Base-by-base conservation (phyloP, 371 early-diverging fungal species). In the Smittium culicis region DNA sequence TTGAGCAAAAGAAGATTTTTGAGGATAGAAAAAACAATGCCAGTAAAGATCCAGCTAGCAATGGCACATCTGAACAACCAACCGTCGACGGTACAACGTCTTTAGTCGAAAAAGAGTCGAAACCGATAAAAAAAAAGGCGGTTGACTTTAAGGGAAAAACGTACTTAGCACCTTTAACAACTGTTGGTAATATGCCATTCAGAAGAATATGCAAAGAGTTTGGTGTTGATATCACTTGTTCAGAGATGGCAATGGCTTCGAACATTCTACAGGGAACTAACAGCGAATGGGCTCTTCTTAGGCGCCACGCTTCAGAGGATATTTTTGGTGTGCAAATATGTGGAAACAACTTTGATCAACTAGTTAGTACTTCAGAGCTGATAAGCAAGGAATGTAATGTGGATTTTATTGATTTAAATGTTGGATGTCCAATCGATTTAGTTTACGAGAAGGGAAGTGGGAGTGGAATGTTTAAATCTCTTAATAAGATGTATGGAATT, bases 121-220 rank as follows among this genome's bases (percentile, higher is more conserved):
- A 54, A 34, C 27, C 66, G 68, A 77, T 68, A 82, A 67, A 84
- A 59, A 67, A 72, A 66, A 31, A 70, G 59, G 8, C 31, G 25
- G 55, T 93, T 33, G 90, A 93, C 73, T 90, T 91, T 65, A 80
- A 86, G 66, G 86, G 87, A 70, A 95, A 96, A 69, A 85, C 90
- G 14, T 98, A 96, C 72, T 81, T 96, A 65, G 98, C 96, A 8
- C 98, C 98, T 20, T 79, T 98, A 70, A 98, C 98, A 0, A 96
- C 96, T 1, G 93, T 95, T n/a, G 96, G 96, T 28, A 96, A 98
- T 75, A 79, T 98, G 45, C 97, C 98, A 34, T 98, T 96, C 83
- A 82, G 98, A 14, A 85, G 96, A 29, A 77, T 96, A 35, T 93
- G 94, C 77, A 95, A 95, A 73, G 85, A 79, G 17, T 92, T 84